These are phyloP conservation scores for Peronospora tabacina DNA, from an alignment of 352 stramenopile species.

Conservation along the genomic window DNA sequence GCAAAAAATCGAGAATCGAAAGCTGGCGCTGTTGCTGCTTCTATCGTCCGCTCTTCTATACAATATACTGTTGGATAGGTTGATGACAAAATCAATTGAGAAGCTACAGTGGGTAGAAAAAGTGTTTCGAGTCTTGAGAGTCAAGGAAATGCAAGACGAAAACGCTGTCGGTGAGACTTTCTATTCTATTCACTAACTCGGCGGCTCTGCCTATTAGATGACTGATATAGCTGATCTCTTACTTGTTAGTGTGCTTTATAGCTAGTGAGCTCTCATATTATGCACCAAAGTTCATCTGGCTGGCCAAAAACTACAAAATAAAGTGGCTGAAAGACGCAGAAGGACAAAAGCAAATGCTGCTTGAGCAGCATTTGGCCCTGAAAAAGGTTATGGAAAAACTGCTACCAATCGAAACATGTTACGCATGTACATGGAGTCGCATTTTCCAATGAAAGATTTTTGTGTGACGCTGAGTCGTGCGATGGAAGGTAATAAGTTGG, in stretches of 20 bases:
- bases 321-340: slow-evolving; percentile 49
- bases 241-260: slow-evolving; percentile 8
- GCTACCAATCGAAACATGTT: slow-evolving; percentile 41
- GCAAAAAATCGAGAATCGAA: slow-evolving; percentile 15
- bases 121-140: slow-evolving; percentile 32
- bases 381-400: slow-evolving; percentile 49
- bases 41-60: slow-evolving; percentile 55
- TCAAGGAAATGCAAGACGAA: slow-evolving; percentile 56
- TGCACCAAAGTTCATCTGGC: slow-evolving; percentile 55
- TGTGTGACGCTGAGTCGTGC: slow-evolving; percentile 44
- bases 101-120: slow-evolving; percentile 42
- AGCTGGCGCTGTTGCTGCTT: slow-evolving; percentile 40
- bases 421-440: slow-evolving; percentile 52
- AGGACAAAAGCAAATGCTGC: slow-evolving; percentile 38
- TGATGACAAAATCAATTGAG: slow-evolving; percentile 32
- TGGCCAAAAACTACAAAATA: slow-evolving; percentile 55
- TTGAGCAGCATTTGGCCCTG: slow-evolving; percentile 40
- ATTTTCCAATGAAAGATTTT: slow-evolving; percentile 38
- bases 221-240: slow-evolving; percentile 9
- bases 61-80: slow-evolving; percentile 53
- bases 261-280: slow-evolving; percentile 40
- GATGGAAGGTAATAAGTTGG: slow-evolving; percentile 25
- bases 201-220: background rate
- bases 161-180: slow-evolving; percentile 34
- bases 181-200: too few species aligned